Base-by-base conservation (phyloP, 495 filamentous ascomycete genomes). In the Monascus purpureus region DNA sequence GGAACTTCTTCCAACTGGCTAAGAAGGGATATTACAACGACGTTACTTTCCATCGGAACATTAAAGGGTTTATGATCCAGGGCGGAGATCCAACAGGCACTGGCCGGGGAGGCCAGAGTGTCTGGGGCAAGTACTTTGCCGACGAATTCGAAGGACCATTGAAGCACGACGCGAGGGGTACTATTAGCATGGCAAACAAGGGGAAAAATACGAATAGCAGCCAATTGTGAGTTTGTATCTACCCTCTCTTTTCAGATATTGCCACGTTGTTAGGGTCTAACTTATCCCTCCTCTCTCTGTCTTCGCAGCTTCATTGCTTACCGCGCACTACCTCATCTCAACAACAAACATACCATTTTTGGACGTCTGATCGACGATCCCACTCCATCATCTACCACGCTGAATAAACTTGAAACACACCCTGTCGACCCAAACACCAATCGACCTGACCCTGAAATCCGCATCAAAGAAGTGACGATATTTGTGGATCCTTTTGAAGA, bases 401-500 rank as follows among this genome's bases (percentile, higher is more conserved):
- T 95, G 5, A 63, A 65, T 33, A 65, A 63, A 20, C 72, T 99
- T 50, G 90, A 99, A 49, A 66, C 55, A 4, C 70, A 73, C 9
- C 72, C 76, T 1, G 73, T 73, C 5, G 74, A 72, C 23, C 67
- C 80, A 16, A 65, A 60, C n/a, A 71, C 68, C 6, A 75, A 82
- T 41, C 59, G 76, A 9, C 90, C 90, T 5, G 51, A 75, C 0
- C 68, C 75, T n/a, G 75, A 83, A 16, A 75, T 93, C 13, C 46
- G 70, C 23, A 86, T 99, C 35, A 70, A 76, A 44, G 80, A 90
- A 18, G 68, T 96, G 1, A 76, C 81, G 2, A 73, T 99, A 4
- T 87, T 92, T 40, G 72, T 96, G 2, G 90, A 99, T 53, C 87
- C 87, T 1, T 99, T 99, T 52, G 84, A 93, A 43, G 90, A 93